Evolutionary conservation across 345 rosid genomes (phyloP), one percentile per base, ranked within the genome.

Genomic region (Murraya koenigii): DNA sequence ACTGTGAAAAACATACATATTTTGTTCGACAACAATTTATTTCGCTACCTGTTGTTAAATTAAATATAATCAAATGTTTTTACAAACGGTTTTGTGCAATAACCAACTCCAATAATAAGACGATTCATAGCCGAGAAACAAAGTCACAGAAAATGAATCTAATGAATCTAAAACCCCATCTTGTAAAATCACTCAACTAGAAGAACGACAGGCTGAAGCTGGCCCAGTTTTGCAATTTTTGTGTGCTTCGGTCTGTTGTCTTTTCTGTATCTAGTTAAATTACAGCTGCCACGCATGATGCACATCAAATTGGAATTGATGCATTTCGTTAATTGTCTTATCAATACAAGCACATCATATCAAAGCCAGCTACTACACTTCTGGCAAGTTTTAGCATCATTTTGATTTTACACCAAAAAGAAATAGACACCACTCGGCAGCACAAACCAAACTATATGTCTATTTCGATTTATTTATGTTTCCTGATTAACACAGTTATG

Each of bases 351-450:
- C 36, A 23, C 61, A 65, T 63, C 67, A 44, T 13, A 52, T 70
- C 69, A 62, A 7, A 19, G 75, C 84, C 87, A 82, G 89, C 87
- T 78, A 72, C 39, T 60, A 41, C 39, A 44, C 78, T 54, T 26
- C 79, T 86, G 84, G 82, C 81, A 26, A 74, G 59, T 65, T 64
- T 36, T 14, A 33, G 55, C 5, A 14, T 1, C 15, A 47, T 59
- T 22, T 23, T 70, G n/a, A 28, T 64, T 23, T 71, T 3, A 22
- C 19, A 35, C 13, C 1, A 7, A 62, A 73, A 38, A 14, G 49
- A 69, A 44, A 67, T 6, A 25, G 36, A 33, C 78, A 54, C 58
- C 78, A 59, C 52, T 20, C 62, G 76, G 28, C 56, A 49, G 66
- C 84, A 78, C 66, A 4, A 35, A 17, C 55, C 35, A 32, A 80